phyloP scores from a whole-genome alignment of 2,329 filamentous ascomycete species.

The Sclerotinia nivalis region DNA sequence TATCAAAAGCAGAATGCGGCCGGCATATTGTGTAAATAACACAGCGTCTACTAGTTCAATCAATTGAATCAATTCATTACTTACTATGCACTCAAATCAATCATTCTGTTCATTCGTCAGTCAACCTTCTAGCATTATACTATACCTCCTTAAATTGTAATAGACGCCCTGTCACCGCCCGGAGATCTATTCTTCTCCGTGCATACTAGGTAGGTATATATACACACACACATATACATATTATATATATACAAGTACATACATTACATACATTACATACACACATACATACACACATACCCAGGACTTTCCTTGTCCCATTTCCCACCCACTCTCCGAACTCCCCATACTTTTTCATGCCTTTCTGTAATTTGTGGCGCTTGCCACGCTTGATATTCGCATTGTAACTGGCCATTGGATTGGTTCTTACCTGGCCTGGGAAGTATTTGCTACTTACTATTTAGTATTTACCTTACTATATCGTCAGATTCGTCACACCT shows the following conservation, averaged over 20 bases:
- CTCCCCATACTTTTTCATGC: slow-evolving; percentile 9
- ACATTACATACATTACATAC: too few relatives aligned
- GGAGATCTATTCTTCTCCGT: slow-evolving; percentile 12
- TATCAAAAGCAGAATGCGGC: too few relatives aligned
- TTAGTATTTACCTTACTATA: not conserved
- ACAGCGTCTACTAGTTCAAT: too few relatives aligned
- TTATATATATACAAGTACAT: too few relatives aligned
- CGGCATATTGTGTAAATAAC: too few relatives aligned
- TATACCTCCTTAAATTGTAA: not conserved
- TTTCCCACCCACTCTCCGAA: slow-evolving; percentile 6
- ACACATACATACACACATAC: not conserved
- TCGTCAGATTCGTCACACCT: slow-evolving; percentile 24
- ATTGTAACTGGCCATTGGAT: not conserved
- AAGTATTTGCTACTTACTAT: not conserved
- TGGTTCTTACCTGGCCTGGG: not conserved
- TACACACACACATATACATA: too few relatives aligned
- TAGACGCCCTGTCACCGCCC: slow-evolving; percentile 18
- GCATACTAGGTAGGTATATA: too few relatives aligned
- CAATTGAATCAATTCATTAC: too few relatives aligned
- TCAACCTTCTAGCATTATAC: too few relatives aligned
- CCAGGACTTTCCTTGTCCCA: slow-evolving; percentile 15
- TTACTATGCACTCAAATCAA: too few relatives aligned
- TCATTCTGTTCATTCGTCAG: too few relatives aligned
- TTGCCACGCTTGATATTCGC: slow-evolving; percentile 15
- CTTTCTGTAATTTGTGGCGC: slow-evolving; percentile 3